These are phyloP conservation scores for Bremia lactucae DNA, from an alignment of 352 stramenopile genomes.

Conservation along the genomic window DNA sequence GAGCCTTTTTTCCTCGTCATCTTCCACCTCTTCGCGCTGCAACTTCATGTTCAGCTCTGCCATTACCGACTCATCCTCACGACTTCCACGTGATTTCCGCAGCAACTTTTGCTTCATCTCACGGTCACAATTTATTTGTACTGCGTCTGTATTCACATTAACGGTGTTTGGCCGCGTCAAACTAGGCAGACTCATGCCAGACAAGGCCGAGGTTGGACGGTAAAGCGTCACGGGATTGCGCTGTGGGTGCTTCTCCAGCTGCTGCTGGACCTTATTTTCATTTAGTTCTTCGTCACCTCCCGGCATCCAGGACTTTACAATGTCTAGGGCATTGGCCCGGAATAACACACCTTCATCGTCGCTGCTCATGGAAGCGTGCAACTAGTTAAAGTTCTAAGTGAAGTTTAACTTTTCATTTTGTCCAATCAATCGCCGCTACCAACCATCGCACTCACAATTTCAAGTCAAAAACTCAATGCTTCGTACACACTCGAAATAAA, in stretches of 20 bases:
- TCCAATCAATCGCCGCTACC: too few relatives aligned
- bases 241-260: constrained; percentile 5
- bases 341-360: constrained; percentile 52
- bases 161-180: constrained; percentile 18
- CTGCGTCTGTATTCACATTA: constrained; percentile 1
- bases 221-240: constrained; percentile 40
- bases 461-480: too few relatives aligned
- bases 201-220: constrained; percentile 23
- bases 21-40: constrained; percentile 25
- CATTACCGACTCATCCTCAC: constrained; percentile 23
- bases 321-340: constrained; percentile 36
- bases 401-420: too few relatives aligned
- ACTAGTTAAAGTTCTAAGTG: too few relatives aligned
- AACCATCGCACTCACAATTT: too few relatives aligned
- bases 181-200: constrained; percentile 15
- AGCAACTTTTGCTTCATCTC: constrained; percentile 68
- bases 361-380: too few relatives aligned
- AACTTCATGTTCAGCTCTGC: constrained; percentile 20
- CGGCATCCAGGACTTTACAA: constrained; percentile 56
- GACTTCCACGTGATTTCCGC: constrained; percentile 35
- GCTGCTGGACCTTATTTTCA: constrained; percentile 4
- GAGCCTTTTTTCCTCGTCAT: constrained; percentile 55
- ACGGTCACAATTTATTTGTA: constrained; percentile 47
- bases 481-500: too few relatives aligned
- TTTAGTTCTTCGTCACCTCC: constrained; percentile 15